phyloP scores from a whole-genome alignment of 768 basidiomycete genomes.

The Clitopilus passeckerianus region DNA sequence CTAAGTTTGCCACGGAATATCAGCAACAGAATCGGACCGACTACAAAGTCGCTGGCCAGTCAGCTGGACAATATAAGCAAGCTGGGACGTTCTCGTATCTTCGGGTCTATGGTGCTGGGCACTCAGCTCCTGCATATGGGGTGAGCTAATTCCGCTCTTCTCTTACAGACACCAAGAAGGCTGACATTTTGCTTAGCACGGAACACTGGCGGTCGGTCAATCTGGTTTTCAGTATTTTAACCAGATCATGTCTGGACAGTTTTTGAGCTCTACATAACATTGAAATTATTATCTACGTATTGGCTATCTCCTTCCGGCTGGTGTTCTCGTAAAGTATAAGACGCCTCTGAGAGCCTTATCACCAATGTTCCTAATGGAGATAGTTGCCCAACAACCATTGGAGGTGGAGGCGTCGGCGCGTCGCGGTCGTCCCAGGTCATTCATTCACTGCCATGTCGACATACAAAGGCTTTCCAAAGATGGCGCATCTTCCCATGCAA shows the following conservation, averaged over 20 bases:
- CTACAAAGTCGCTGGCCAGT: conserved; percentile 47
- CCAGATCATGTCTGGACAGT: conserved; percentile 31
- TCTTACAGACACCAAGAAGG: not conserved
- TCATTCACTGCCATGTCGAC: no score
- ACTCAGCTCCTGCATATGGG: conserved; percentile 43
- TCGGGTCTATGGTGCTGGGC: conserved; percentile 42
- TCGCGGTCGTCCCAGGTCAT: no score
- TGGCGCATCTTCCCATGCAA: conserved; percentile 23
- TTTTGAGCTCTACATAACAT: conserved; percentile 9
- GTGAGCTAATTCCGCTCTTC: conserved; percentile 10
- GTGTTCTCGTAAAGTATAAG: no score
- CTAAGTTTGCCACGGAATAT: conserved; percentile 38
- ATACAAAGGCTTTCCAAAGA: no score
- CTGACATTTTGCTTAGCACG: conserved; percentile 21
- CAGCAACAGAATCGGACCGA: conserved; percentile 36
- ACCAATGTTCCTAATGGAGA: no score
- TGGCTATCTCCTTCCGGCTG: no score
- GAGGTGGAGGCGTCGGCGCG: no score
- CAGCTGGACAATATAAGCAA: conserved; percentile 51
- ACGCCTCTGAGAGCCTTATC: no score
- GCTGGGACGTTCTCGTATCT: conserved; percentile 54
- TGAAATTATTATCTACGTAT: no score
- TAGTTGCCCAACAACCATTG: no score
- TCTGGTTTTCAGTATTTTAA: conserved; percentile 39
- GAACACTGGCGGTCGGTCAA: conserved; percentile 30